phyloP scores from a whole-genome alignment of 1,139 yeast species.

The Pichia sp. region DNA sequence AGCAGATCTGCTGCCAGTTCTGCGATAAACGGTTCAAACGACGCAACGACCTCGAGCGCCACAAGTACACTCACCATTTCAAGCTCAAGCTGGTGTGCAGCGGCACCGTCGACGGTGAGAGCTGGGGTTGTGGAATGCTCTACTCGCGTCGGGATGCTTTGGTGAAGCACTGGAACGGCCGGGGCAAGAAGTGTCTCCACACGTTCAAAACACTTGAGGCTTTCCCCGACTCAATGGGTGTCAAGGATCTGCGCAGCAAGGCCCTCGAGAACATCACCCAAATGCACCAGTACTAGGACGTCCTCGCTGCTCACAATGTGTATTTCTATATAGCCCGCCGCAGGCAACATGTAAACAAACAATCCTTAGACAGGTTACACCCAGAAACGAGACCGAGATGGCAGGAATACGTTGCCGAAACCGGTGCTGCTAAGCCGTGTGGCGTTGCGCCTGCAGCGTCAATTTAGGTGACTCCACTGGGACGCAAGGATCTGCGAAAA shows the following conservation, averaged over 20 bases:
- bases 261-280: slow-evolving; percentile 2
- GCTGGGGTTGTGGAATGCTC: slow-evolving; percentile 88
- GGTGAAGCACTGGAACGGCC: slow-evolving; percentile 87
- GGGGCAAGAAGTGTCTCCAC: slow-evolving; percentile 78
- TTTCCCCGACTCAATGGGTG: neutral
- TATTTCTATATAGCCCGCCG: too few species aligned
- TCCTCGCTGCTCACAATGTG: too few species aligned
- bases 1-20: neutral
- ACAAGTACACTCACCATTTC: slow-evolving; percentile 66
- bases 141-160: slow-evolving; percentile 95
- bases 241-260: neutral
- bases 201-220: slow-evolving; percentile 30
- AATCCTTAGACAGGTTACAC: too few species aligned
- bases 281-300: too few species aligned
- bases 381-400: too few species aligned
- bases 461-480: too few species aligned
- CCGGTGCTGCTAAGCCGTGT: too few species aligned
- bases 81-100: slow-evolving; percentile 6
- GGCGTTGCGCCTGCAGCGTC: too few species aligned
- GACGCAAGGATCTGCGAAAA: too few species aligned
- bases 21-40: slow-evolving; percentile 87
- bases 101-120: slow-evolving; percentile 47
- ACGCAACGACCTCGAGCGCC: slow-evolving; percentile 87
- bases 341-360: too few species aligned
- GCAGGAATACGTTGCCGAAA: too few species aligned